Conservation (phyloP, 176 grass and related monocot genomes). For the Tillandsia leiboldiana region DNA sequence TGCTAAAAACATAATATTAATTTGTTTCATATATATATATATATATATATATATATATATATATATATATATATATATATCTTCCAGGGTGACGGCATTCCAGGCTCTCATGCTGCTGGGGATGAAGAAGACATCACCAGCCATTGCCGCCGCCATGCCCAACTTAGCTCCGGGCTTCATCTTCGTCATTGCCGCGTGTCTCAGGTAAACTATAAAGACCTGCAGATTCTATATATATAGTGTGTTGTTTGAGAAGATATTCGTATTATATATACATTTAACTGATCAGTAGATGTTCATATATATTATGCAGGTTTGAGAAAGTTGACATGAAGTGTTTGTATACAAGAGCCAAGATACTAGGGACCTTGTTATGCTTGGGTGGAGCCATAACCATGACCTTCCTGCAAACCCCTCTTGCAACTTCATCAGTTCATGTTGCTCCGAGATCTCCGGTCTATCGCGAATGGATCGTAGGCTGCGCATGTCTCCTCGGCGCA, state of each 20-base stretch:
- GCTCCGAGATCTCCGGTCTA: background rate
- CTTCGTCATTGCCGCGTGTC: constrained; percentile 47
- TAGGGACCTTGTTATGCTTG: constrained; percentile 58
- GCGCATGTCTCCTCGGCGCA: constrained; percentile 38
- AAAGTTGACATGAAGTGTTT: constrained; percentile 57
- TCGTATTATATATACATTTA: background rate
- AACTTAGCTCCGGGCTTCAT: constrained; percentile 69
- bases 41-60: no score
- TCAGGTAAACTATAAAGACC: constrained; percentile 25
- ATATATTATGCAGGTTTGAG: constrained; percentile 52
- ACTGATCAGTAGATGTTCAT: background rate
- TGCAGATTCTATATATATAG: background rate
- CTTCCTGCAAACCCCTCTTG: constrained; percentile 50
- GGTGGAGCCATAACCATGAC: constrained; percentile 54
- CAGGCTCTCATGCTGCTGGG: constrained; percentile 54
- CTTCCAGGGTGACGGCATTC: constrained; percentile 31
- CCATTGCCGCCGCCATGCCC: constrained; percentile 59
- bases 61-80: background rate
- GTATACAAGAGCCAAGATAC: constrained; percentile 57
- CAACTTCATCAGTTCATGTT: background rate
- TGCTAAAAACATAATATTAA: background rate
- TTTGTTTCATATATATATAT: no score
- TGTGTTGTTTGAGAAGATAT: no score
- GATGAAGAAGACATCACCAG: constrained; percentile 66
- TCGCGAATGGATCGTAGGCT: constrained; percentile 45